Percentiles rank a stretch among this genome's conserved stretches.
Conservation (phyloP, 805 yeast genomes). For the Geotrichum ghanense region DNA sequence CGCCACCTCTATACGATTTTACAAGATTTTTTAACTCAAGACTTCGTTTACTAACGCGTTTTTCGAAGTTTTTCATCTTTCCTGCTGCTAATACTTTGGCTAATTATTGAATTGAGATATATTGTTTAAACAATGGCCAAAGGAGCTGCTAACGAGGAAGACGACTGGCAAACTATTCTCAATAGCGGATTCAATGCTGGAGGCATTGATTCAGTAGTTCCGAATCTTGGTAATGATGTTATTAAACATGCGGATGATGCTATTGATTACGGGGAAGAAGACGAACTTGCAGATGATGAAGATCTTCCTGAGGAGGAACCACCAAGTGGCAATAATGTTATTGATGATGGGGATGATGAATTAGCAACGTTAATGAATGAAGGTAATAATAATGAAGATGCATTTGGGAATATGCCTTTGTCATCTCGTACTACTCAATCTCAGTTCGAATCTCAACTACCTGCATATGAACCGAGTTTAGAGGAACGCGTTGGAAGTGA, state of each 20-base stretch:
- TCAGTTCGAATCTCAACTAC: neutral
- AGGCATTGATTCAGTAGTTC: constrained; percentile 19
- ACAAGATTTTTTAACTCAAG: no score
- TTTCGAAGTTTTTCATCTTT: neutral
- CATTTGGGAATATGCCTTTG: constrained; percentile 9
- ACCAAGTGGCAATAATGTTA: constrained; percentile 14
- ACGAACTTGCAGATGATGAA: constrained; percentile 88
- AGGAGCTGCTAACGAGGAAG: constrained; percentile 16
- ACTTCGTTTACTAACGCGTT: neutral
- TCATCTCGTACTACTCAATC: constrained; percentile 19
- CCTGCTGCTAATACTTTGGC: neutral
- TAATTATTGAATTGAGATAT: neutral
- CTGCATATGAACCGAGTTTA: neutral
- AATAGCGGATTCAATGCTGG: constrained; percentile 15
- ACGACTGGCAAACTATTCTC: constrained; percentile 24
- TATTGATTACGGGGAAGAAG: constrained; percentile 86
- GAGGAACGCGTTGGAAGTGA: constrained; percentile 2
- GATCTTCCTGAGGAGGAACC: constrained; percentile 23
- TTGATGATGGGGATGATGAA: constrained; percentile 25
- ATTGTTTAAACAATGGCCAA: neutral
- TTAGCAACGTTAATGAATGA: constrained; percentile 5
- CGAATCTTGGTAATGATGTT: constrained; percentile 34
- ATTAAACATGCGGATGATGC: constrained; percentile 84
- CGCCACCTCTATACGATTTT: no score
- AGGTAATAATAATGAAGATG: constrained; percentile 13